These are phyloP conservation scores for Aspergillus terreus DNA, from an alignment of 2,329 filamentous ascomycete genomes.

Conservation along the genomic window DNA sequence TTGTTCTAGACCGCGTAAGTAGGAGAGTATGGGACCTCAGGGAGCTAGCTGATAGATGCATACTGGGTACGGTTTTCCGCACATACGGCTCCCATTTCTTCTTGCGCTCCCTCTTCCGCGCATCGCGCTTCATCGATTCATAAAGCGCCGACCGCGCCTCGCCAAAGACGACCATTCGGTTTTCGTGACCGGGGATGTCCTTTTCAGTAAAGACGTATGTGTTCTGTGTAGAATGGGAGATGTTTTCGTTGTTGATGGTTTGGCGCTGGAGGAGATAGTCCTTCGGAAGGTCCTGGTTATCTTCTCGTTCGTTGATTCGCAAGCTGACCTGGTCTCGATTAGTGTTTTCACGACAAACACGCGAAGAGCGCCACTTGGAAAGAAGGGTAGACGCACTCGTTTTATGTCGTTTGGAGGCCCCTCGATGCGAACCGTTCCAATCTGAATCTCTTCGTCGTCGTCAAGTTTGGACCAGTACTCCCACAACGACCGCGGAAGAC, in stretches of 20 bases:
- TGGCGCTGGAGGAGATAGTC: conserved; percentile 80
- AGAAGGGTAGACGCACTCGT: conserved; percentile 31
- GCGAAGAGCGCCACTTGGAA: background rate
- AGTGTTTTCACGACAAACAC: background rate
- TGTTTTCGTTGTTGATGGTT: conserved; percentile 46
- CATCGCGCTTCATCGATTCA: conserved; percentile 44
- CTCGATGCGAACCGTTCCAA: conserved; percentile 67
- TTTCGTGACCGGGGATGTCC: conserved; percentile 73
- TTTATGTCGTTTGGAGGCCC: conserved; percentile 53
- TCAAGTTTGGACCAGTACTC: conserved; percentile 72
- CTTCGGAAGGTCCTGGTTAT: conserved; percentile 74
- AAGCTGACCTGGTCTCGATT: conserved; percentile 55
- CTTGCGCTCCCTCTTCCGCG: conserved; percentile 45
- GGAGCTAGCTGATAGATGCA: conserved; percentile 30
- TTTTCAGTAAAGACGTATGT: conserved; percentile 93
- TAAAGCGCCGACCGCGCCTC: conserved; percentile 45
- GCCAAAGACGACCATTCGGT: conserved; percentile 41
- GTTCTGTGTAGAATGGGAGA: conserved; percentile 60
- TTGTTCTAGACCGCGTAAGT: conserved; percentile 56
- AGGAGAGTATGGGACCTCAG: background rate
- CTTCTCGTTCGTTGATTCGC: conserved; percentile 63
- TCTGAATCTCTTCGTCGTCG: conserved; percentile 75
- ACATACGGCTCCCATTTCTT: conserved; percentile 58
- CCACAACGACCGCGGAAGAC: conserved; percentile 76
- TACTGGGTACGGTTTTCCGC: conserved; percentile 66